Conservation (phyloP, 1,284 basidiomycete genomes). For the Salmacisia buchloeana region DNA sequence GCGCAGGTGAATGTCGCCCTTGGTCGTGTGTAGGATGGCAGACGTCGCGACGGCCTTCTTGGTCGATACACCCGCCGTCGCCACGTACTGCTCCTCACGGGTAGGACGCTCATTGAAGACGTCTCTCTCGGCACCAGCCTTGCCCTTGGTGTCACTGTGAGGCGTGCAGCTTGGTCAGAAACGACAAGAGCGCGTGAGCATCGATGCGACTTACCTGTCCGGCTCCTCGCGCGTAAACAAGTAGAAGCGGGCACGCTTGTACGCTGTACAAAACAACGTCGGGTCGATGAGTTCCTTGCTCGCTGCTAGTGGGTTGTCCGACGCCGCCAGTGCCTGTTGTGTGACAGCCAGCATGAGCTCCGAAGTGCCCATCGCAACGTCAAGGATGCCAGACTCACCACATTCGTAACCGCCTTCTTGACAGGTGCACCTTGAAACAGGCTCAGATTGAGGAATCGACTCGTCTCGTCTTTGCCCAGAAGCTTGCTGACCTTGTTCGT, state of each 20-base stretch:
- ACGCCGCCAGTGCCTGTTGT: conserved; percentile 80
- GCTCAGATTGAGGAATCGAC: conserved; percentile 80
- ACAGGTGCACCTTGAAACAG: conserved; percentile 89
- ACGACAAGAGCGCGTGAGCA: not conserved
- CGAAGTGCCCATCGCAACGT: not conserved
- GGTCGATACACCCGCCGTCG: conserved; percentile 64
- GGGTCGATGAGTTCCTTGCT: conserved; percentile 67
- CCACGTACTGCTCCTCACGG: conserved; percentile 88
- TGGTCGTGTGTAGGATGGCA: conserved; percentile 88
- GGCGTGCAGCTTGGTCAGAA: conserved; percentile 10
- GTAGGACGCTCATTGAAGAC: conserved; percentile 98
- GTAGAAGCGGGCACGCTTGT: conserved; percentile 91
- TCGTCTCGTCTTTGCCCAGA: conserved; percentile 88
- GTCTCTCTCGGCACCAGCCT: conserved; percentile 75
- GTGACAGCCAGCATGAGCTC: not conserved
- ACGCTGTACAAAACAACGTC: conserved; percentile 85
- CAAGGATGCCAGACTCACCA: conserved; percentile 56
- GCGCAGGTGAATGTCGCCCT: conserved; percentile 80
- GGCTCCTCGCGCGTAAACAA: conserved; percentile 88
- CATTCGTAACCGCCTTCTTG: conserved; percentile 75
- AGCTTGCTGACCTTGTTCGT: conserved; percentile 87
- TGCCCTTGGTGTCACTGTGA: conserved; percentile 58
- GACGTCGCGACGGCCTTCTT: conserved; percentile 10
- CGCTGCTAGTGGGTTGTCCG: conserved; percentile 85
- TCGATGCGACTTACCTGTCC: conserved; percentile 61